Conservation (phyloP, 1,284 basidiomycete species). For the Leccinum pachyderme region DNA sequence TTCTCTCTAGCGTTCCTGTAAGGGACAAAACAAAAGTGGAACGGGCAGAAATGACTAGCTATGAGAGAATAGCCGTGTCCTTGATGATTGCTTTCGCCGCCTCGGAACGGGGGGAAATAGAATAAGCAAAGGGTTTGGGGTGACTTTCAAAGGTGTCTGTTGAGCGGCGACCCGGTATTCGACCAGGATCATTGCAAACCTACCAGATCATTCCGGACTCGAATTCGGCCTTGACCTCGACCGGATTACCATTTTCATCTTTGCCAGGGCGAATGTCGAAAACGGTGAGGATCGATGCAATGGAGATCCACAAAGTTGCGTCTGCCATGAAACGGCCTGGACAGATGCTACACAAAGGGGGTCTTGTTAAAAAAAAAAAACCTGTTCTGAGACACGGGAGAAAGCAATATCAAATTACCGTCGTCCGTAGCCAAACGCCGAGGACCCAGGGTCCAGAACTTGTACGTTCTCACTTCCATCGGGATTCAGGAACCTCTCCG, state of each 20-base stretch:
- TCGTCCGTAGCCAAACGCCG: conserved; percentile 51
- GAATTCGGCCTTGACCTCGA: conserved; percentile 37
- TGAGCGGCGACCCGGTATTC: not conserved
- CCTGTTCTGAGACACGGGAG: not conserved
- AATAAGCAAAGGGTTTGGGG: conserved; percentile 29
- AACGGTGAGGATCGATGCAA: conserved; percentile 48
- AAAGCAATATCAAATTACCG: conserved; percentile 25
- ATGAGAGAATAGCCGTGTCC: conserved; percentile 29
- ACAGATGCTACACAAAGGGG: conserved; percentile 37
- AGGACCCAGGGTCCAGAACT: conserved; percentile 38
- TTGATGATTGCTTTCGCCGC: conserved; percentile 28
- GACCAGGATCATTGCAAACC: conserved; percentile 1
- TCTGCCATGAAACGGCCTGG: conserved; percentile 51
- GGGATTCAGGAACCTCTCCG: conserved; percentile 42
- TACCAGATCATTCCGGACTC: conserved; percentile 48
- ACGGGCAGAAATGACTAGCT: not conserved
- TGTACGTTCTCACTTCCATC: conserved; percentile 35
- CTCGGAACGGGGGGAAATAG: conserved; percentile 34
- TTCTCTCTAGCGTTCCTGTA: not conserved
- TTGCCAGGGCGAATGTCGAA: conserved; percentile 40
- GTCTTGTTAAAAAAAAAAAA: not conserved
- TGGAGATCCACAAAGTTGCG: conserved; percentile 47
- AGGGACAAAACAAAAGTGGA: not conserved
- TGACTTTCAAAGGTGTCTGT: conserved; percentile 17
- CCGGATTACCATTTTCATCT: conserved; percentile 35